Evolutionary conservation across 1,284 basidiomycete species (phyloP).

Genomic region (Ceratobasidium sp.): DNA sequence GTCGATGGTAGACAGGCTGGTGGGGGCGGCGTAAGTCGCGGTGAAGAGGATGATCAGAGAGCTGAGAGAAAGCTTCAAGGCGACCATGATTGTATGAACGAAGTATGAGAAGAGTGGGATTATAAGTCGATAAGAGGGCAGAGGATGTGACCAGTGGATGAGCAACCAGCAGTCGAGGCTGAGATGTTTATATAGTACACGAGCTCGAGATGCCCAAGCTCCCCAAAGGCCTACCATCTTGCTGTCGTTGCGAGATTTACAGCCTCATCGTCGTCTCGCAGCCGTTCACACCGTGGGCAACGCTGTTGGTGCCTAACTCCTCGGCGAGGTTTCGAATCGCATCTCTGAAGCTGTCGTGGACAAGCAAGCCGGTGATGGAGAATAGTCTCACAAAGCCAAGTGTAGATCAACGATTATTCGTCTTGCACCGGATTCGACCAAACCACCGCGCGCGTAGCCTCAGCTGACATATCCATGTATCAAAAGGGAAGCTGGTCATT

Average conservation of each 20-base stretch:
- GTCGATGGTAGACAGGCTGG: neutral
- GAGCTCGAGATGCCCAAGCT: too few species aligned
- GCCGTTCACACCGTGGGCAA: neutral
- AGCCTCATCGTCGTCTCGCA: neutral
- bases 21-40: constrained; percentile 4
- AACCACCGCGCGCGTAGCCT: neutral
- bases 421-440: neutral
- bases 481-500: neutral
- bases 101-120: too few species aligned
- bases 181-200: too few species aligned
- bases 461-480: neutral
- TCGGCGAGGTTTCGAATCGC: neutral
- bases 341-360: neutral
- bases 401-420: neutral
- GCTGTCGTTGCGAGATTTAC: too few species aligned
- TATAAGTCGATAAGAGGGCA: too few species aligned
- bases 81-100: constrained; percentile 14
- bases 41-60: neutral
- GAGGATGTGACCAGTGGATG: too few species aligned
- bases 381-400: neutral
- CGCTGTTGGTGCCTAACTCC: neutral
- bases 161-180: too few species aligned
- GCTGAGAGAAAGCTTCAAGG: neutral
- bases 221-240: too few species aligned
- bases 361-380: neutral